Conservation (phyloP, 2,329 filamentous ascomycete genomes). For the Fusarium temperatum region DNA sequence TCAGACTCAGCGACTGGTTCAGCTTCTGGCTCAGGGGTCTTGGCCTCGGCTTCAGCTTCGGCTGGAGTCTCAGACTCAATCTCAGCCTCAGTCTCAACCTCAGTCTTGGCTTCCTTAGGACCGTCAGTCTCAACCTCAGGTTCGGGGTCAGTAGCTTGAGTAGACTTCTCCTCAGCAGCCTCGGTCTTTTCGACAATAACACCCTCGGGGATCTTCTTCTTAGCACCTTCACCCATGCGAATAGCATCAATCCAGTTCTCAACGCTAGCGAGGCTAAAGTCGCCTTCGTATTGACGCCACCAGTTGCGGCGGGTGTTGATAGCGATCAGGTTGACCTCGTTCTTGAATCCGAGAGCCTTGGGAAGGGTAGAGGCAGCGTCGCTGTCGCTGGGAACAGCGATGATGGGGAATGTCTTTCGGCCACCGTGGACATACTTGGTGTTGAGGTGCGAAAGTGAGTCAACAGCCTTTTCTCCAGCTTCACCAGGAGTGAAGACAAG, state of each 20-base stretch:
- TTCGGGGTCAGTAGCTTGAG: constrained; percentile 41
- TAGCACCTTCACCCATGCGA: constrained; percentile 85
- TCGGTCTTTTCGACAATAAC: constrained; percentile 55
- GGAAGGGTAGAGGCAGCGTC: constrained; percentile 54
- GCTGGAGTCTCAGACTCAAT: constrained; percentile 19
- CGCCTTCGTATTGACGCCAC: constrained; percentile 78
- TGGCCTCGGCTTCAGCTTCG: constrained; percentile 22
- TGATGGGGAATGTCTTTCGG: constrained; percentile 83
- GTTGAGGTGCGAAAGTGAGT: constrained; percentile 75
- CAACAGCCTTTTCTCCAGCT: constrained; percentile 65
- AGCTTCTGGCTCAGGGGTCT: constrained; percentile 33
- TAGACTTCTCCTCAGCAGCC: constrained; percentile 9
- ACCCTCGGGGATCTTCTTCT: constrained; percentile 75
- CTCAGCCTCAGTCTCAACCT: constrained; percentile 35
- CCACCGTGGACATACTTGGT: constrained; percentile 76
- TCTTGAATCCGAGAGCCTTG: constrained; percentile 64
- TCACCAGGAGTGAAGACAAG: constrained; percentile 74
- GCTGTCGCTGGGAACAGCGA: constrained; percentile 69
- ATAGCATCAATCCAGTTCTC: constrained; percentile 93
- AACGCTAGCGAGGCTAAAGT: constrained; percentile 68
- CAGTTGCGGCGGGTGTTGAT: constrained; percentile 86
- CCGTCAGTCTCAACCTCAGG: constrained; percentile 38
- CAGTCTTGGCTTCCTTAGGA: constrained; percentile 37
- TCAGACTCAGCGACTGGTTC: constrained; percentile 33
- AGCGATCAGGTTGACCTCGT: constrained; percentile 77